These are phyloP conservation scores for Stentor coeruleus DNA, from an alignment of 73 alveolate genomes.

Conservation along the genomic window DNA sequence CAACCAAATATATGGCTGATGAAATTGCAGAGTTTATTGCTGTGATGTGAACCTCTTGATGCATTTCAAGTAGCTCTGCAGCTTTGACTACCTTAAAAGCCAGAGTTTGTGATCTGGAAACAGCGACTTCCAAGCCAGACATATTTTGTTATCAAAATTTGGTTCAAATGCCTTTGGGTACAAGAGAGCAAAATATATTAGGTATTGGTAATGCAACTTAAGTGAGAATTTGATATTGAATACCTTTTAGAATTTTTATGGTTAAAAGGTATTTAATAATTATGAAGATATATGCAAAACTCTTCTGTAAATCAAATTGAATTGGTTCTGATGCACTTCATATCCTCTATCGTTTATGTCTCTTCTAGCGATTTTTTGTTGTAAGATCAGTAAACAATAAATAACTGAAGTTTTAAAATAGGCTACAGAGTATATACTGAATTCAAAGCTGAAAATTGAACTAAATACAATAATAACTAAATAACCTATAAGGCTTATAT, in stretches of 20 bases:
- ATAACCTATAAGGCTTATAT: not conserved
- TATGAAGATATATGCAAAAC: too few relatives aligned
- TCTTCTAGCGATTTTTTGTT: slow-evolving; percentile 8
- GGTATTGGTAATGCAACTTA: too few relatives aligned
- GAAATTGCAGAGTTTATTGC: slow-evolving; percentile 19
- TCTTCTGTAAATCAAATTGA: slow-evolving; percentile 11
- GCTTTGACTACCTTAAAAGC: not conserved
- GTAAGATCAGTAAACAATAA: not conserved
- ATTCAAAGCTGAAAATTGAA: not conserved
- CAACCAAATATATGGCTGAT: not conserved
- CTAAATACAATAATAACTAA: not conserved
- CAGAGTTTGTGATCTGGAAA: not conserved
- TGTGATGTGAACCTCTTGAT: not conserved
- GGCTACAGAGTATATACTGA: not conserved
- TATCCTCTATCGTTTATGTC: slow-evolving; percentile 14
- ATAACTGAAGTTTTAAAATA: not conserved
- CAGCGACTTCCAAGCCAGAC: not conserved
- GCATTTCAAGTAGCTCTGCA: not conserved
- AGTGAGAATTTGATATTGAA: too few relatives aligned
- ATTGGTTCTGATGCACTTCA: slow-evolving; percentile 23
- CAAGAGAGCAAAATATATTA: too few relatives aligned
- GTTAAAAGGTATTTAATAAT: too few relatives aligned
- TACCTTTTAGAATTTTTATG: too few relatives aligned
- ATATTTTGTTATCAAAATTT: too few relatives aligned
- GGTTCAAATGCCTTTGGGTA: too few relatives aligned